Evolutionary conservation across 1,284 basidiomycete genomes (phyloP).

Genomic region (Pascua guehoae): DNA sequence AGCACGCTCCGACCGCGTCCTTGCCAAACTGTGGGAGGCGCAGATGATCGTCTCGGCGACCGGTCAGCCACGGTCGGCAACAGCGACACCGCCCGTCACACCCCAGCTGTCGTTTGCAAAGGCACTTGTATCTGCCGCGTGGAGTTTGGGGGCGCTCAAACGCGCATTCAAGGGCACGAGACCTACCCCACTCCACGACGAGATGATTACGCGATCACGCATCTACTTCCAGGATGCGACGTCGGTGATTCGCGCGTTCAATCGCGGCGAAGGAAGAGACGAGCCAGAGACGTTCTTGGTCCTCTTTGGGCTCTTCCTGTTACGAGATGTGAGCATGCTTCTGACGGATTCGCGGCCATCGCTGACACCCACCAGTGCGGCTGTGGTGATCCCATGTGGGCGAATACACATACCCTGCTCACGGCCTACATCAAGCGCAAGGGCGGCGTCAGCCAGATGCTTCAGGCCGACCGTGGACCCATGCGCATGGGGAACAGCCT

Average conservation of each 20-base stretch:
- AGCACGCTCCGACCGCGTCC: slow-evolving; percentile 14
- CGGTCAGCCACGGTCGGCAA: neutral
- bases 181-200: slow-evolving; percentile 2
- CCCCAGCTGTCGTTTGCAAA: slow-evolving; percentile 5
- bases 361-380: slow-evolving; percentile 10
- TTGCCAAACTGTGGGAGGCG: slow-evolving; percentile 17
- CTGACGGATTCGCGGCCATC: too few species aligned
- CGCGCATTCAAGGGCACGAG: slow-evolving; percentile 6
- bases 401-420: slow-evolving; percentile 6
- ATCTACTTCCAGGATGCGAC: slow-evolving; percentile 6
- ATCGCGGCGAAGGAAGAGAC: slow-evolving; percentile 1
- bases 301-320: slow-evolving; percentile 10
- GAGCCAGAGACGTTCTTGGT: slow-evolving; percentile 14
- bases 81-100: neutral
- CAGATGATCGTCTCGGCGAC: slow-evolving; percentile 14
- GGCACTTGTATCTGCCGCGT: slow-evolving; percentile 10
- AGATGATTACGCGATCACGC: slow-evolving; percentile 6
- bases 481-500: slow-evolving; percentile 4
- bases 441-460: slow-evolving; percentile 8
- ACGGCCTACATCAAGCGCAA: slow-evolving; percentile 4
- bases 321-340: slow-evolving; percentile 8
- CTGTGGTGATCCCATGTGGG: slow-evolving; percentile 11
- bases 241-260: slow-evolving; percentile 2
- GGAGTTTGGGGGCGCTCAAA: slow-evolving; percentile 10
- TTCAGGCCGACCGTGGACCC: slow-evolving; percentile 4